phyloP scores from a whole-genome alignment of 176 grass and related monocot genomes.

The Aegilops longissima region DNA sequence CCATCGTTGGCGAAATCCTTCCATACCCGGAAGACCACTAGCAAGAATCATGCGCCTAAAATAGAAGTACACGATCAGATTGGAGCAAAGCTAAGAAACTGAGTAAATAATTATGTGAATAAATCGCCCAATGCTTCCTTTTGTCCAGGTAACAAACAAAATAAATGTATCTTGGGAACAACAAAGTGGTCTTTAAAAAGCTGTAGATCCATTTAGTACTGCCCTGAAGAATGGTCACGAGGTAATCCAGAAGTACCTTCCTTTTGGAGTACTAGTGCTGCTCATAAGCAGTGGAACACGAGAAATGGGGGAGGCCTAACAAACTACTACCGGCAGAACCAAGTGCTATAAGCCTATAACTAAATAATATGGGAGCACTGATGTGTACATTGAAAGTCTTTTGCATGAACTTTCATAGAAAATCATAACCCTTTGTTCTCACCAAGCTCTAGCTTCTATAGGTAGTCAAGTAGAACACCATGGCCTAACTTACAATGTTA shows the following conservation, averaged over 20 bases:
- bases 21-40: slow-evolving; percentile 74
- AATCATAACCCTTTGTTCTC: neutral
- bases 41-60: slow-evolving; percentile 76
- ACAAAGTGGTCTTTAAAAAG: neutral
- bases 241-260: neutral
- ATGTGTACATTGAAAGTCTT: neutral
- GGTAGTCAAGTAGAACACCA: neutral
- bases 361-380: neutral
- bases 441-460: neutral
- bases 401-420: neutral
- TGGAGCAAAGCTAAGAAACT: neutral
- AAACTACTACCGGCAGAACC: neutral
- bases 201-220: neutral
- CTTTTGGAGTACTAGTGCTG: neutral
- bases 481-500: neutral
- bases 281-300: neutral
- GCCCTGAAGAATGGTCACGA: neutral
- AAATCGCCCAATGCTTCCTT: neutral
- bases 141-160: neutral
- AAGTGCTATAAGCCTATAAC: neutral
- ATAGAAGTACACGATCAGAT: slow-evolving; percentile 29
- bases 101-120: neutral
- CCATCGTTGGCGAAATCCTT: slow-evolving; percentile 86
- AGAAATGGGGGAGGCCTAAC: neutral
- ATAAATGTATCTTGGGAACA: neutral